These are phyloP conservation scores for Hura crepitans DNA, from an alignment of 441 rosid genomes.

Conservation along the genomic window DNA sequence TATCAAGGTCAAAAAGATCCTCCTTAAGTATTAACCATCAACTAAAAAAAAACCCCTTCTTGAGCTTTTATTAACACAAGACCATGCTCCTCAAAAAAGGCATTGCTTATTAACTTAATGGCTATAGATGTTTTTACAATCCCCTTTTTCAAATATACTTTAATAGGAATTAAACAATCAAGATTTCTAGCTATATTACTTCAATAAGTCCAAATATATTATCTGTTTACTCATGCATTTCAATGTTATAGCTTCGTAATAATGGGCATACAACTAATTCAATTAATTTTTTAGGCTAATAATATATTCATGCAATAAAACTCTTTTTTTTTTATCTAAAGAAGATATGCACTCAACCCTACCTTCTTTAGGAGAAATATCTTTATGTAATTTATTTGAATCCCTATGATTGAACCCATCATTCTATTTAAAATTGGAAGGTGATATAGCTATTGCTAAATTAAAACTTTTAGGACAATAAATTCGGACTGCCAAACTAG, in stretches of 20 bases:
- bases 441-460: constrained; percentile 18
- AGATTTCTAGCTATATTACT: constrained; percentile 46
- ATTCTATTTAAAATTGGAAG: constrained; percentile 19
- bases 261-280: constrained; percentile 52
- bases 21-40: constrained; percentile 52
- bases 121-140: constrained; percentile 38
- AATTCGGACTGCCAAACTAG: constrained; percentile 18
- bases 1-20: constrained; percentile 61
- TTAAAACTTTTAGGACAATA: constrained; percentile 24
- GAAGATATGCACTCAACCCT: constrained; percentile 28
- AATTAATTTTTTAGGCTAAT: constrained; percentile 40
- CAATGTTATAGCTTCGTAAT: constrained; percentile 58
- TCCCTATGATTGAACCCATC: constrained; percentile 32
- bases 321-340: constrained; percentile 26
- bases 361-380: constrained; percentile 29
- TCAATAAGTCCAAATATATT: constrained; percentile 63
- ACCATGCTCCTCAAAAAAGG: constrained; percentile 69
- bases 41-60: constrained; percentile 55
- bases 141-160: constrained; percentile 23
- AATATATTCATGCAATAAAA: constrained; percentile 44
- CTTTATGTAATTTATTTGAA: constrained; percentile 32
- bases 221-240: constrained; percentile 68
- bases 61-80: constrained; percentile 67
- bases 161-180: constrained; percentile 21
- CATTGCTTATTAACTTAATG: constrained; percentile 46